These are phyloP conservation scores for Tylopilus sp. DNA, from an alignment of 1,284 basidiomycete species.

Conservation along the genomic window DNA sequence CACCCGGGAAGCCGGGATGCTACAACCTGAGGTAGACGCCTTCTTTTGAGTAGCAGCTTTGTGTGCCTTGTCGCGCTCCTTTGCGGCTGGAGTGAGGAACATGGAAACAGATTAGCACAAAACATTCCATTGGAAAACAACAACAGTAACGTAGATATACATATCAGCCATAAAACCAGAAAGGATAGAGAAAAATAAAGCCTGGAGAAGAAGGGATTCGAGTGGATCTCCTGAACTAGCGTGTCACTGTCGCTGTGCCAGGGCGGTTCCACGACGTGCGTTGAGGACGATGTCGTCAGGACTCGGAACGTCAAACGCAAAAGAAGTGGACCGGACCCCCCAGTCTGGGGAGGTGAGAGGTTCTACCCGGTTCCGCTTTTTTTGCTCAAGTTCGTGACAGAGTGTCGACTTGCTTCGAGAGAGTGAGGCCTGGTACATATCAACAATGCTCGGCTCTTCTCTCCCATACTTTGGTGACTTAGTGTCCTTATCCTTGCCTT, in stretches of 20 bases:
- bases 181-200: conserved; percentile 28
- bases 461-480: conserved; percentile 31
- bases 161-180: conserved; percentile 33
- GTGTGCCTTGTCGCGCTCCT: conserved; percentile 70
- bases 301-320: conserved; percentile 78
- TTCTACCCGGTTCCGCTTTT: conserved; percentile 8
- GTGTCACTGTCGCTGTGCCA: conserved; percentile 41
- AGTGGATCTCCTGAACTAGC: conserved; percentile 29
- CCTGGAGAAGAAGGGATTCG: conserved; percentile 14
- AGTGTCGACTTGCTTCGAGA: conserved; percentile 34
- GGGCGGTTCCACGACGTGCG: conserved; percentile 71
- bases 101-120: conserved; percentile 42
- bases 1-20: conserved; percentile 40
- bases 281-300: conserved; percentile 82
- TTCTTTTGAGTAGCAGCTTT: conserved; percentile 51
- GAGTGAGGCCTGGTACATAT: conserved; percentile 30
- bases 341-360: conserved; percentile 22
- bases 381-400: conserved; percentile 10
- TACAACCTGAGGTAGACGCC: conserved; percentile 30
- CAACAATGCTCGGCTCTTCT: conserved; percentile 29
- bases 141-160: conserved; percentile 39
- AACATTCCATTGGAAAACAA: conserved; percentile 35
- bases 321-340: conserved; percentile 37
- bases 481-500: conserved; percentile 34
- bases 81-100: conserved; percentile 54